A percentile compares a stretch with the other conserved stretches of the same genome.
These are phyloP conservation scores for Geotrichum carabidarum DNA, from an alignment of 1,139 yeast genomes.

Conservation along the genomic window DNA sequence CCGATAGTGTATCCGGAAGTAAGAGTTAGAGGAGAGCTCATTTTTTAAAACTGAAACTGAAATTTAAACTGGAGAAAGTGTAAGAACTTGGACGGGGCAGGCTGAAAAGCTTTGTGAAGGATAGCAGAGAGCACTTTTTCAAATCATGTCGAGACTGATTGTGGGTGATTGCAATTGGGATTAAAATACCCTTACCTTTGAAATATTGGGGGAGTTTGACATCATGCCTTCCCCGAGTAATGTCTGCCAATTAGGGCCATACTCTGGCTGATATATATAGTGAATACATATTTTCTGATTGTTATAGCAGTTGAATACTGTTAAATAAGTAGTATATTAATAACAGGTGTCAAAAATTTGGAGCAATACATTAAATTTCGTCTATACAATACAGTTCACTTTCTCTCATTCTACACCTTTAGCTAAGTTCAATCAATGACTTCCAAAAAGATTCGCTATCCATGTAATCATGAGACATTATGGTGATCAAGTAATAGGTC, in stretches of 20 bases:
- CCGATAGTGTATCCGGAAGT: conserved; percentile 57
- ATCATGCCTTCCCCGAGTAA: too few relatives aligned
- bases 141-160: neutral
- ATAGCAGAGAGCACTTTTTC: too few relatives aligned
- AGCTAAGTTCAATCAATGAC: conserved; percentile 35
- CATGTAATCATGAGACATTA: conserved; percentile 78
- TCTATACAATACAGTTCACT: too few relatives aligned
- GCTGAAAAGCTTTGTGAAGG: too few relatives aligned
- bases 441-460: conserved; percentile 79
- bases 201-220: too few relatives aligned
- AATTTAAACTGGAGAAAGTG: neutral
- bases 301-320: neutral
- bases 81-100: too few relatives aligned
- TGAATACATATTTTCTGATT: neutral
- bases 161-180: too few relatives aligned
- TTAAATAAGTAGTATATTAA: neutral
- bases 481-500: conserved; percentile 68
- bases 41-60: neutral
- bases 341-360: too few relatives aligned
- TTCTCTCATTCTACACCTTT: neutral
- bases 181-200: too few relatives aligned
- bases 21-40: conserved; percentile 19
- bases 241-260: too few relatives aligned
- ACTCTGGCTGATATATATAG: too few relatives aligned
- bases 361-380: neutral